Evolutionary conservation across 805 yeast species (phyloP), one percentile per base, ranked within the genome.

Genomic region (Cyberlindnera maritima): DNA sequence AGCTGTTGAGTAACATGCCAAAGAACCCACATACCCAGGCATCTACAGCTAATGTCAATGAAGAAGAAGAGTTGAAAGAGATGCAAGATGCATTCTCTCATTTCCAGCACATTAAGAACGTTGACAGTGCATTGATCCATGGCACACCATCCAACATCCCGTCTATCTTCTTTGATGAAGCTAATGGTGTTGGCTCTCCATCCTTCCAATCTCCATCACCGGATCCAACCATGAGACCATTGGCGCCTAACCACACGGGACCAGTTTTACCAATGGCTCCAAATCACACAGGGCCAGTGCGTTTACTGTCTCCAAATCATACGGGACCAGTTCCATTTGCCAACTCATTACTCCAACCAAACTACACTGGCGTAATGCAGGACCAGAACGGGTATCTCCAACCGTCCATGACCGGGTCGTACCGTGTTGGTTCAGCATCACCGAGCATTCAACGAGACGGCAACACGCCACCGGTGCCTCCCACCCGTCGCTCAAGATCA

Each of bases 41-140:
- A 7, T 4, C 13, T 28, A 7, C 31, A 7, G 78, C 65, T 39
- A 77, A 76, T 19, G 81, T 77, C 37, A 85, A 83, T 52, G 95
- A 86, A 50, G 83, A 79, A 53, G 85, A 83, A 55, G 85, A 81
- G 38, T 69, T 85, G 28, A 79, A 78, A 50, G 91, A 83, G 53
- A 84, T 85, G 82, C 85, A 81, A 55, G 84, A 85, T 12, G 84
- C 85, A 13, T 77, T 85, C 46, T 81, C 81, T 52, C 83, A 82
- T 60, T 89, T 89, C 66, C 83, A 80, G 43, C 83, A 86, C 58
- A 84, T 89, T 46, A 71, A 67, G 47, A 79, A 82, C 25, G 88
- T 87, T 33, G 96, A 89, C 61, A 81, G 88, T 45, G 90, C 84
- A 3, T 77, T 86, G 38, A 75, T 81, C 15, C 81, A 76, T 55